Evolutionary conservation across 2,329 filamentous ascomycete genomes (phyloP).

Genomic region (Chrysosporium queenslandicum): DNA sequence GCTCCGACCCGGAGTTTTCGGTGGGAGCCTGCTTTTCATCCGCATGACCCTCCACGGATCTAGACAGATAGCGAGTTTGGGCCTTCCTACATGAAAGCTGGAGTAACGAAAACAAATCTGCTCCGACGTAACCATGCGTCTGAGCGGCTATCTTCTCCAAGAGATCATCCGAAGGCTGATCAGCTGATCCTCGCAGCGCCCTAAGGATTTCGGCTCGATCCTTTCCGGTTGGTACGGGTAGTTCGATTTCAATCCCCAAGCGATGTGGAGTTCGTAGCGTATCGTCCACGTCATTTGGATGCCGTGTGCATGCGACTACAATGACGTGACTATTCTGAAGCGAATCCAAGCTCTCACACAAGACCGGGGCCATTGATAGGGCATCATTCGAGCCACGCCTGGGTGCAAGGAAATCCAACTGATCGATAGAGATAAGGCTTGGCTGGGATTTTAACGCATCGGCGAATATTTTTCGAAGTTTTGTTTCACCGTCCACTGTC

Average conservation of each 20-base stretch:
- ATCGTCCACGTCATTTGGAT: constrained; percentile 60
- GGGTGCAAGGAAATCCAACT: constrained; percentile 59
- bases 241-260: constrained; percentile 57
- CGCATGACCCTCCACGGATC: not conserved
- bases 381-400: constrained; percentile 43
- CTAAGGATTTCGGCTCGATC: constrained; percentile 66
- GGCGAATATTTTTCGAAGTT: constrained; percentile 58
- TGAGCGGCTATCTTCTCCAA: constrained; percentile 56
- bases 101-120: constrained; percentile 61
- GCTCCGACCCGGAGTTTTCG: constrained; percentile 4
- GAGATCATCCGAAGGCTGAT: constrained; percentile 43
- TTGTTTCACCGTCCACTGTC: constrained; percentile 40
- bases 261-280: constrained; percentile 55
- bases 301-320: constrained; percentile 65
- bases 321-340: constrained; percentile 49
- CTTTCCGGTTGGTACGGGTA: constrained; percentile 64
- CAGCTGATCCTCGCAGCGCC: constrained; percentile 44
- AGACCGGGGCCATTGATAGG: constrained; percentile 28
- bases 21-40: not conserved
- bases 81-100: constrained; percentile 41
- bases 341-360: constrained; percentile 35
- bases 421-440: constrained; percentile 69
- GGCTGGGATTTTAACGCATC: constrained; percentile 60
- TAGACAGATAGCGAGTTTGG: constrained; percentile 25
- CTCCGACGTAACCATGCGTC: constrained; percentile 79